Evolutionary conservation across 2,329 filamentous ascomycete genomes (phyloP).

Genomic region (Arachnomyces sp.): DNA sequence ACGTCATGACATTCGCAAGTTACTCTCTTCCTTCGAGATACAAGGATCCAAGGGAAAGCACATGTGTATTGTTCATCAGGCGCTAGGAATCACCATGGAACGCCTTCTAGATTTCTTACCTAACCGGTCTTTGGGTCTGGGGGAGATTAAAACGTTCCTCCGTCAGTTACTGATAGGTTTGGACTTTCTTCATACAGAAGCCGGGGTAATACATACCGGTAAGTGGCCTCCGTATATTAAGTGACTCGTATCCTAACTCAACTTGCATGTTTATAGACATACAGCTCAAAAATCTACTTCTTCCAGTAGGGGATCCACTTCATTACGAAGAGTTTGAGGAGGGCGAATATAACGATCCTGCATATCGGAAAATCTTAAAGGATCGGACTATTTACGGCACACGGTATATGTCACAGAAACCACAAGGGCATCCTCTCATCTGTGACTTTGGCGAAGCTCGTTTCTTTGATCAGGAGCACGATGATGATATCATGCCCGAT

Average conservation of each 20-base stretch:
- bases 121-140: conserved; percentile 5
- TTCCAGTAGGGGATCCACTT: background rate
- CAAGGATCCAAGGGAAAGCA: conserved; percentile 3
- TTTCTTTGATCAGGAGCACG: conserved; percentile 9
- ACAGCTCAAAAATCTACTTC: conserved; percentile 2
- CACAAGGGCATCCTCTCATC: conserved; percentile 12
- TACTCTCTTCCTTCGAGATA: conserved; percentile 3
- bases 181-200: conserved; percentile 12
- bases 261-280: background rate
- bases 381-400: conserved; percentile 17
- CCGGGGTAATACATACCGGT: conserved; percentile 11
- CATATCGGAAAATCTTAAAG: conserved; percentile 16
- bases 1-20: conserved; percentile 3
- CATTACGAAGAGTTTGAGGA: conserved; percentile 14
- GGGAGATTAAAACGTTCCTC: conserved; percentile 9
- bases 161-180: conserved; percentile 8
- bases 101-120: conserved; percentile 3
- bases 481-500: conserved; percentile 12
- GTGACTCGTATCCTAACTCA: background rate
- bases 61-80: conserved; percentile 18
- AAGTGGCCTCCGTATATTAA: background rate
- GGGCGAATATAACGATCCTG: conserved; percentile 15
- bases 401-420: conserved; percentile 4
- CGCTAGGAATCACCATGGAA: conserved; percentile 11
- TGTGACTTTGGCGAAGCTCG: conserved; percentile 20